phyloP scores from a whole-genome alignment of 306 rosid genomes.

The Oemleria cerasiformis region DNA sequence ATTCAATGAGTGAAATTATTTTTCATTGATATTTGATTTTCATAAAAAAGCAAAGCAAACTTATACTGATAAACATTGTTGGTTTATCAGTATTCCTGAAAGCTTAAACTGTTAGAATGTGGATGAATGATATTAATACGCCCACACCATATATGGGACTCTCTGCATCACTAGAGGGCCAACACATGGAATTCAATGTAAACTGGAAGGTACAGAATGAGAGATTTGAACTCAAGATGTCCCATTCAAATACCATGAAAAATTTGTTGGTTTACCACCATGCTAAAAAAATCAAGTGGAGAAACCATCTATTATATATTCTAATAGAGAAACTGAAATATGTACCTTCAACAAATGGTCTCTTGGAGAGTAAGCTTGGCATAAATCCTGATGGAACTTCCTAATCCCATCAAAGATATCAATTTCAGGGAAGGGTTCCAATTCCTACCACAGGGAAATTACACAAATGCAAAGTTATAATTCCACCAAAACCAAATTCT shows the following conservation, averaged over 20 bases:
- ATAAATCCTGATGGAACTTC: slow-evolving; percentile 70
- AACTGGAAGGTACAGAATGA: neutral
- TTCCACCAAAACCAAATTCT: neutral
- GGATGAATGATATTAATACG: neutral
- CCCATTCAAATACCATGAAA: neutral
- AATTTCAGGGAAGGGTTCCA: slow-evolving; percentile 81
- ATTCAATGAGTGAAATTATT: slow-evolving; percentile 9
- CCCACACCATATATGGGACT: neutral
- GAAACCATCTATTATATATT: neutral
- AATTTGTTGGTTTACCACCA: neutral
- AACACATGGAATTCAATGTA: neutral
- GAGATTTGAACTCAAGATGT: neutral
- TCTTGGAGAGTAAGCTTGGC: slow-evolving; percentile 63
- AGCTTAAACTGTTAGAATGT: neutral
- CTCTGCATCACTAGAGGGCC: neutral
- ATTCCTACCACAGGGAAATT: slow-evolving; percentile 50
- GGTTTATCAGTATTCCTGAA: neutral
- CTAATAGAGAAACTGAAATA: slow-evolving; percentile 8
- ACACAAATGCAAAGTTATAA: slow-evolving; percentile 20
- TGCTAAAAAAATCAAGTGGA: neutral
- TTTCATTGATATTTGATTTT: neutral
- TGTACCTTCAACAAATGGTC: slow-evolving; percentile 70
- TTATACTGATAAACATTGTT: neutral
- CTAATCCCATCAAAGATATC: slow-evolving; percentile 57
- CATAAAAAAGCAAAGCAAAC: slow-evolving; percentile 9